Base-by-base conservation (phyloP, 176 grass and related monocot genomes). In the Guadua angustifolia region DNA sequence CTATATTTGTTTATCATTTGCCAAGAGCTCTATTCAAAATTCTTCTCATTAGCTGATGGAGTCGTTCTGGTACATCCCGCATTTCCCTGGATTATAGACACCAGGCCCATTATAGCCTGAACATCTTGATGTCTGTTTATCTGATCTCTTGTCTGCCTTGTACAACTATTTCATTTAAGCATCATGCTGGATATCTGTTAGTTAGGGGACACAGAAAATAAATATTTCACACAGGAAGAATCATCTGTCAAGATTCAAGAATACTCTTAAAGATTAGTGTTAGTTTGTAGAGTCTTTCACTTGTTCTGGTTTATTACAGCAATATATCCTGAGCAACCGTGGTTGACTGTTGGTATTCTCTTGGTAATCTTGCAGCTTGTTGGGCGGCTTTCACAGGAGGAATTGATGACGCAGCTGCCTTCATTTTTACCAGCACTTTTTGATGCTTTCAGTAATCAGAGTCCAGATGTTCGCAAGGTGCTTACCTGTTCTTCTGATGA, bases 381-480 rank as follows among this genome's bases (percentile, higher is more conserved):
- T 80, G 90, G 84, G 53, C 78, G 92, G 9, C 78, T 97, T 56
- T 87, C 95, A 39, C 88, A 89, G 61, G 94, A 97, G 49, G 95
- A 97, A 79, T 84, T 97, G 75, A 73, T 89, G 84, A 78, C 74
- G 67, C 92, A 94, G 58, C 78, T 97, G 5, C 80, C 94, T 78
- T 82, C 90, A 22, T 97, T 97, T 83, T 84, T 97, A 80, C 94
- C 94, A 83, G 78, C 90, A 85, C 78, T 97, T 55, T 94, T 94
- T 86, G 88, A 92, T 89, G 90, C 94, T 85, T 97, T 94, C 86
- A 89, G 59, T 85, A 97, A 97, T 35, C 90, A 94, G 78, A 94
- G 88, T 86, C 90, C 92, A 89, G 94, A 97, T 89, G 90, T 97
- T 84, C 92, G 94, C 45, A 97, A 97, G 94, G 94, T 97, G 69